Evolutionary conservation across 257 asterid genomes (phyloP).

Genomic region (Solanum rostratum): DNA sequence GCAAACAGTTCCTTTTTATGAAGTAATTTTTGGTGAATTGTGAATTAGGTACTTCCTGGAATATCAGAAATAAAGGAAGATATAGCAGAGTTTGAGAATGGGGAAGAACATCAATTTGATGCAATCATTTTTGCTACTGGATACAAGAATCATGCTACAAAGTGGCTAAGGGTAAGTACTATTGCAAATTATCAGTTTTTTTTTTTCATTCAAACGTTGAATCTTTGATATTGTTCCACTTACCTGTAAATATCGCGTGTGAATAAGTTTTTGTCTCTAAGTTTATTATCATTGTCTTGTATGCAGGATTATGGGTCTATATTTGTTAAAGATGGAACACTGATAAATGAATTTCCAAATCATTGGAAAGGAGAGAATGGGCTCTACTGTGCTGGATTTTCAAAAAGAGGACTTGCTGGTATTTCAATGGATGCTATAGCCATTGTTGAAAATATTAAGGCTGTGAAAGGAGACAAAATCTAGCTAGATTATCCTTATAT

Average conservation of each 20-base stretch:
- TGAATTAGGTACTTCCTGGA: conserved; percentile 31
- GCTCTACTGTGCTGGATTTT: background rate
- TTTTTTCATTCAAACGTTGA: background rate
- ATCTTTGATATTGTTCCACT: background rate
- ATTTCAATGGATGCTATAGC: background rate
- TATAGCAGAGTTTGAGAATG: conserved; percentile 17
- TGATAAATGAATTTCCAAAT: background rate
- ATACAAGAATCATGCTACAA: conserved; percentile 29
- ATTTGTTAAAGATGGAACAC: background rate
- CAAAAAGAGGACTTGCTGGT: background rate
- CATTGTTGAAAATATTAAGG: background rate
- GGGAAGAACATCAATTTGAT: conserved; percentile 9
- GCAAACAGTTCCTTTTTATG: background rate
- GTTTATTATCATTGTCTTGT: too few species aligned
- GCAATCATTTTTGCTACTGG: conserved; percentile 53
- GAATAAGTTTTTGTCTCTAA: background rate
- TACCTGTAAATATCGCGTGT: background rate
- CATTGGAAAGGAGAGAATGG: conserved; percentile 3
- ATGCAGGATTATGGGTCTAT: background rate
- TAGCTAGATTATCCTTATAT: background rate
- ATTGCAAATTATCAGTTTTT: background rate
- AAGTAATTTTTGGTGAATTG: background rate
- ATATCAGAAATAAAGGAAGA: conserved; percentile 12
- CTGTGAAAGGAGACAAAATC: background rate
- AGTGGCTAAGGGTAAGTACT: conserved; percentile 31